Evolutionary conservation across 75 land plant genomes (phyloP).

Genomic region (Cryptomeria japonica): DNA sequence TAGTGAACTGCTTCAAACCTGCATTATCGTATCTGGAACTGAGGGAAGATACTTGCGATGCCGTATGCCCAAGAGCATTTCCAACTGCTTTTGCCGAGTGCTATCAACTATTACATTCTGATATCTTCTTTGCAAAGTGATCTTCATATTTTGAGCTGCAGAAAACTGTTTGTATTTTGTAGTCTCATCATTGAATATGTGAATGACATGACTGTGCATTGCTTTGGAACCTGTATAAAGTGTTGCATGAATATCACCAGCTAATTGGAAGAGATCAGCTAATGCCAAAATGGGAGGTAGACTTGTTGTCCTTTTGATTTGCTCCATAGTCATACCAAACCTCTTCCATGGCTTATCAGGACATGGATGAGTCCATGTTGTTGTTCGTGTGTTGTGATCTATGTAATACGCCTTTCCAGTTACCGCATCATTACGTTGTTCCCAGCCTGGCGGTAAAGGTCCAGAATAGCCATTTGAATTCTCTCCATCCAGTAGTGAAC

Average conservation of each 20-base stretch:
- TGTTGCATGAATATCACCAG: constrained; percentile 99
- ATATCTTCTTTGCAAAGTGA: constrained; percentile 90
- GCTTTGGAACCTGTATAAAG: constrained; percentile 97
- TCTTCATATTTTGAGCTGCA: constrained; percentile 89
- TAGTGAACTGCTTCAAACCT: constrained; percentile 32
- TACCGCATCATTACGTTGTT: constrained; percentile 86
- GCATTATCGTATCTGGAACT: constrained; percentile 51
- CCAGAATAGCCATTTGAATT: constrained; percentile 57
- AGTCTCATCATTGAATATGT: constrained; percentile 83
- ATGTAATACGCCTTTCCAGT: constrained; percentile 91
- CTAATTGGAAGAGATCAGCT: constrained; percentile 79
- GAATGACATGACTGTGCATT: constrained; percentile 98
- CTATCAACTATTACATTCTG: constrained; percentile 85
- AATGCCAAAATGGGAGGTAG: constrained; percentile 69
- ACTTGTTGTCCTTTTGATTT: constrained; percentile 84
- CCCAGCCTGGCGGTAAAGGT: constrained; percentile 98
- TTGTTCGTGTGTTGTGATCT: constrained; percentile 91
- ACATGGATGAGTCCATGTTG: constrained; percentile 94
- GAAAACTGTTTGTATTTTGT: constrained; percentile 76
- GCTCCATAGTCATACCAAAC: constrained; percentile 87
- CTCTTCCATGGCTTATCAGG: constrained; percentile 97
- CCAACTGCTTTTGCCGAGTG: constrained; percentile 95
- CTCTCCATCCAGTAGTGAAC: constrained; percentile 27
- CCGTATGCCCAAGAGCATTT: constrained; percentile 91
- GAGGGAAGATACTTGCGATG: constrained; percentile 92